Evolutionary conservation across 805 yeast species (phyloP).

Genomic region (Phaffomyces opuntiae): DNA sequence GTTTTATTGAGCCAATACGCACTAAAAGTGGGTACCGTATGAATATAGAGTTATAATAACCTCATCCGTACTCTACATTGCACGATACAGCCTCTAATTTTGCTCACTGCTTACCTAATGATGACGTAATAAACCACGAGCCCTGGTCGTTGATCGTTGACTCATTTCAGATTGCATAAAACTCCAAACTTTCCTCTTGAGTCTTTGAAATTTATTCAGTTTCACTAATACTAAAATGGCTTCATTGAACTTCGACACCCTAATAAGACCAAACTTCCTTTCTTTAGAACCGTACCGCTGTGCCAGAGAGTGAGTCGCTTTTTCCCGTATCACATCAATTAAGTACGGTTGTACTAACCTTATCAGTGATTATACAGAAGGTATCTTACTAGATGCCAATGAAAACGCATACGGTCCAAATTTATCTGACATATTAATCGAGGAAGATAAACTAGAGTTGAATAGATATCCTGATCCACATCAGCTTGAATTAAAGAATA

Average conservation of each 20-base stretch:
- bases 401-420: constrained; percentile 94
- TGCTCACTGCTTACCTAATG: no score
- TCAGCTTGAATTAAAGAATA: constrained; percentile 67
- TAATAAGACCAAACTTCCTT: constrained; percentile 82
- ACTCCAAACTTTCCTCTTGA: no score
- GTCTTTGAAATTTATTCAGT: no score
- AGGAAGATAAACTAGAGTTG: constrained; percentile 49
- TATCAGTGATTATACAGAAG: constrained; percentile 68
- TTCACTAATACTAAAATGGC: constrained; percentile 23
- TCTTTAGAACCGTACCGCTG: constrained; percentile 87
- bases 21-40: no score
- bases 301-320: constrained; percentile 67
- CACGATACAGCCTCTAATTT: no score
- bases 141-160: no score
- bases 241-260: constrained; percentile 41
- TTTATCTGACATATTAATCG: constrained; percentile 33
- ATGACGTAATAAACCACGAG: no score
- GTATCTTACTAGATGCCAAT: constrained; percentile 88
- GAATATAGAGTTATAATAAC: no score
- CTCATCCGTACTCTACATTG: no score
- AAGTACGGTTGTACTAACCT: background rate
- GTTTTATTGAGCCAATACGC: no score
- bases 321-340: background rate
- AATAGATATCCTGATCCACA: constrained; percentile 98
- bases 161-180: no score